Percentiles rank a stretch among this genome's conserved stretches.
Conservation (phyloP, 805 yeast genomes). For the Barnettozyma salicaria region DNA sequence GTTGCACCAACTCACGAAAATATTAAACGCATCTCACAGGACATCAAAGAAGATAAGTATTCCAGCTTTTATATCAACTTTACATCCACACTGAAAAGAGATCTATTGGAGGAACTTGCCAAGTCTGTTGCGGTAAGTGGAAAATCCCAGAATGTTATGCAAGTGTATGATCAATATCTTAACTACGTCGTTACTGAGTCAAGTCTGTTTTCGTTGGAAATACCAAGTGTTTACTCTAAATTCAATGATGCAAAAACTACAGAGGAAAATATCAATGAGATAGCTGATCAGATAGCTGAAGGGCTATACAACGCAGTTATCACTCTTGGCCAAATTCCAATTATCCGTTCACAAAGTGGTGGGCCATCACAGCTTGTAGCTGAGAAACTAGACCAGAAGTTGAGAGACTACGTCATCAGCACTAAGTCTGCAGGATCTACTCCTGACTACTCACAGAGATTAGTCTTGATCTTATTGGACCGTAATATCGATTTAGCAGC, state of each 20-base stretch:
- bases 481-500: slow-evolving; percentile 86
- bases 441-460: slow-evolving; percentile 42
- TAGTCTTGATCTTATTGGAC: slow-evolving; percentile 78
- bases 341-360: slow-evolving; percentile 83
- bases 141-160: slow-evolving; percentile 66
- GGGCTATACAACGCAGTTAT: slow-evolving; percentile 78
- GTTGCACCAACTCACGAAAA: slow-evolving; percentile 83
- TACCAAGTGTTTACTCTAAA: slow-evolving; percentile 55
- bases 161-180: slow-evolving; percentile 90
- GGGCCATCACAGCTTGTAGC: slow-evolving; percentile 97
- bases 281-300: slow-evolving; percentile 66
- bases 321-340: slow-evolving; percentile 76
- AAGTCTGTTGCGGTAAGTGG: slow-evolving; percentile 69
- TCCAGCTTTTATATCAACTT: slow-evolving; percentile 80
- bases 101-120: slow-evolving; percentile 82
- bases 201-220: slow-evolving; percentile 74
- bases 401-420: slow-evolving; percentile 82
- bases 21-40: slow-evolving; percentile 60
- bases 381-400: slow-evolving; percentile 71
- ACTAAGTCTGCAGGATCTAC: slow-evolving; percentile 29
- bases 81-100: slow-evolving; percentile 72
- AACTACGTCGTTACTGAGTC: slow-evolving; percentile 93
- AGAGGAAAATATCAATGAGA: slow-evolving; percentile 64
- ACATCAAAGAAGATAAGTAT: slow-evolving; percentile 68
- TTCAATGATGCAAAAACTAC: slow-evolving; percentile 66